Base-by-base conservation (phyloP, 495 filamentous ascomycete genomes). In the Saxophila tyrrhenica region DNA sequence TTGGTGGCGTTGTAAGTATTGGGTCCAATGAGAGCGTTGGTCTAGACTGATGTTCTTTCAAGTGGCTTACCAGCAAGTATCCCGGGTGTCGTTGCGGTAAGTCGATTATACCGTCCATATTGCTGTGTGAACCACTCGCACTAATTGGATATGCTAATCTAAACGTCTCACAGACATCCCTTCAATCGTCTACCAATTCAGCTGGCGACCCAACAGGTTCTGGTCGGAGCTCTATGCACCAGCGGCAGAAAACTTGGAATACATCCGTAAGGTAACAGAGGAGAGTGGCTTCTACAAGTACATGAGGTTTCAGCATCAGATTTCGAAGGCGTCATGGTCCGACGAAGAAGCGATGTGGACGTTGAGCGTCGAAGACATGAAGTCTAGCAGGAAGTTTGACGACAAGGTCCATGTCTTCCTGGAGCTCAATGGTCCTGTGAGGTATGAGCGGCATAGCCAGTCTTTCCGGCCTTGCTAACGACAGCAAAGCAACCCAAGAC, bases 181-280 rank as follows among this genome's bases (percentile, higher is more conserved):
- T 1, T 46, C 39, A 10, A 54, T 54, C 29, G 43, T 55, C 17
- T 55, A 55, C 25, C 43, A 54, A 25, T 54, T 54, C 42, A 19
- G 39, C 2, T 54, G 51, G 51, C 51, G 51, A 3, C 41, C 51
- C 16, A 54, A 47, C n/a, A 47, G 16, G 35, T 39, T 54, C 39
- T 54, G 51, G 51, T 54, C 51, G 5, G 51, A 54, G 43, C 29
- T 54, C 9, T 39, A 54, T 47, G 51, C 51, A 35, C 51, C 51
- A 8, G 51, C 51, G 16, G 51, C 51, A 23, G 51, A 54, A 25
- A 54, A 54, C 24, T 25, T 54, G 11, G 39, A 17, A 20, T 54
- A 54, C 42, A 15, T 54, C 3, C 39, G 46, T 39, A 54, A 20
- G 13, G 51, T 54, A 15, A 24, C 51, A 16, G 16, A 3, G 17